Percentiles rank a stretch among this genome's conserved stretches.
Evolutionary conservation across 495 filamentous ascomycete species (phyloP).

Genomic region (Trypethelium eluteriae): DNA sequence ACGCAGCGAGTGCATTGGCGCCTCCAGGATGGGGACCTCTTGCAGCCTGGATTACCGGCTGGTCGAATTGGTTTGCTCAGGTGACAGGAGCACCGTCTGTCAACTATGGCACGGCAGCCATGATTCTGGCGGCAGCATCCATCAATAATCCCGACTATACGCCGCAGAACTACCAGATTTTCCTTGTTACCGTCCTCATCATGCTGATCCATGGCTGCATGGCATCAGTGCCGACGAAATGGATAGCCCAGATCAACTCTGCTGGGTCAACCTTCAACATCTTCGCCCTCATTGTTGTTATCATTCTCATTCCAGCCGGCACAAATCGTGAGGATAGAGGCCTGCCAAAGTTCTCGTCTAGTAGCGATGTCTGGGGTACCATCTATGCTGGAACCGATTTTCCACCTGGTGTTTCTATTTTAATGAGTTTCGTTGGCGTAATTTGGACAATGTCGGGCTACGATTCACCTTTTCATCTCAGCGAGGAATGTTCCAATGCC

Average conservation of each 20-base stretch:
- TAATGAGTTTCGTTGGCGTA: slow-evolving; percentile 69
- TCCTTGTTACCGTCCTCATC: slow-evolving; percentile 60
- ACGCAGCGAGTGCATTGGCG: slow-evolving; percentile 70
- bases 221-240: slow-evolving; percentile 66
- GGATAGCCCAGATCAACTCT: slow-evolving; percentile 70
- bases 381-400: slow-evolving; percentile 65
- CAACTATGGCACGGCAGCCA: slow-evolving; percentile 54
- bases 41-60: slow-evolving; percentile 54
- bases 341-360: slow-evolving; percentile 55
- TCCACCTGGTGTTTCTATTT: slow-evolving; percentile 60
- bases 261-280: slow-evolving; percentile 70
- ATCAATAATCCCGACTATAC: slow-evolving; percentile 59
- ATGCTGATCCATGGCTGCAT: slow-evolving; percentile 65
- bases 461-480: slow-evolving; percentile 68
- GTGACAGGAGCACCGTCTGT: slow-evolving; percentile 64
- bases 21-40: slow-evolving; percentile 67
- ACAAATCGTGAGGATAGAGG: slow-evolving; percentile 43
- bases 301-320: slow-evolving; percentile 63
- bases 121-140: slow-evolving; percentile 66
- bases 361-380: slow-evolving; percentile 58
- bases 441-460: slow-evolving; percentile 64
- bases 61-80: slow-evolving; percentile 54
- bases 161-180: slow-evolving; percentile 61
- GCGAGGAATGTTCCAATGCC: slow-evolving; percentile 72
- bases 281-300: slow-evolving; percentile 54